phyloP scores from a whole-genome alignment of 1,284 basidiomycete species.

The Melampsora larici-populina region DNA sequence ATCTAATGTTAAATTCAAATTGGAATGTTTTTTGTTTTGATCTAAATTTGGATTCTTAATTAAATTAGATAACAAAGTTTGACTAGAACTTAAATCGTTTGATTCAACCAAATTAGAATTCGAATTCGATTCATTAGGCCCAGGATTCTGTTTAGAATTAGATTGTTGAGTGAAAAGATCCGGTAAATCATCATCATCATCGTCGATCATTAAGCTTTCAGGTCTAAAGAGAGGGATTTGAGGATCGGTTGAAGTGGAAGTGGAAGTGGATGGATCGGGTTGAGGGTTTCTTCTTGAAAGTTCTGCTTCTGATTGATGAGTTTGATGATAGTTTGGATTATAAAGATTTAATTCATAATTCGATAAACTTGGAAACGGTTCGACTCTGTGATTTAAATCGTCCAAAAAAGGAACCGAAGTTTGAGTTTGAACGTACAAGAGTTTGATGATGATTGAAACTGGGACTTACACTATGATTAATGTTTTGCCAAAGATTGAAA shows the following conservation, averaged over 20 bases:
- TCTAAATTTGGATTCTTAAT: constrained; percentile 1
- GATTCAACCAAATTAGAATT: no score
- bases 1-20: not conserved
- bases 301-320: not conserved
- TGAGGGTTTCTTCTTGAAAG: not conserved
- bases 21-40: not conserved
- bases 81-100: no score
- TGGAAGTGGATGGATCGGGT: not conserved
- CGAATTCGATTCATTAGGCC: not conserved
- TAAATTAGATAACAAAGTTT: not conserved
- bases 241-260: not conserved
- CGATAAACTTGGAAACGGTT: not conserved
- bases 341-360: not conserved
- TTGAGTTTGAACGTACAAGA: not conserved
- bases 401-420: not conserved
- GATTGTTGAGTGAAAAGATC: not conserved
- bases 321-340: not conserved
- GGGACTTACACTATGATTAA: not conserved
- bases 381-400: not conserved
- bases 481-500: not conserved
- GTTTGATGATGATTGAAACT: not conserved
- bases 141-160: not conserved
- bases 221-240: not conserved
- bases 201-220: not conserved
- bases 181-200: not conserved